phyloP scores from a whole-genome alignment of 164 flowering plant genomes.

The Piper betle region DNA sequence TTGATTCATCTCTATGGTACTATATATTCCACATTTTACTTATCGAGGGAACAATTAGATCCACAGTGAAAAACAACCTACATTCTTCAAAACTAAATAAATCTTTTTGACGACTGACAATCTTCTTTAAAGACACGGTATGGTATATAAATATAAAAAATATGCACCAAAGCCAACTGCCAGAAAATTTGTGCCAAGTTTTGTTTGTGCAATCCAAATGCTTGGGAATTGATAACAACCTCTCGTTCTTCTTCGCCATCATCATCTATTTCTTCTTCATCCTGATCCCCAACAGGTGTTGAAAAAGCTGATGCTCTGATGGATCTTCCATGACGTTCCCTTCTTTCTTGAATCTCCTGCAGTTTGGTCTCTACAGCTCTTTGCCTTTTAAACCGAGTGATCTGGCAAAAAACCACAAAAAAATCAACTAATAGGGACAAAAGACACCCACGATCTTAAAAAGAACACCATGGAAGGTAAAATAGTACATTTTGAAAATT shows the following conservation, averaged over 20 bases:
- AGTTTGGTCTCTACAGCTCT: slow-evolving; percentile 79
- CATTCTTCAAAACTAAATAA: too few relatives aligned
- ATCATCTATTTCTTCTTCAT: slow-evolving; percentile 76
- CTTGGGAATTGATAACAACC: slow-evolving; percentile 33
- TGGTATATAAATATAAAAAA: not conserved
- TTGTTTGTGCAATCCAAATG: not conserved
- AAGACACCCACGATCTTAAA: not conserved
- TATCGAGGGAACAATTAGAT: too few relatives aligned
- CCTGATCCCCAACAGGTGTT: slow-evolving; percentile 71
- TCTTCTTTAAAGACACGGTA: not conserved
- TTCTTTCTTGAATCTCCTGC: slow-evolving; percentile 73
- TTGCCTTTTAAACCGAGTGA: slow-evolving; percentile 82
- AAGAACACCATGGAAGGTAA: not conserved
- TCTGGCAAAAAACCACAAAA: slow-evolving; percentile 19
- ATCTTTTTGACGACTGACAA: not conserved
- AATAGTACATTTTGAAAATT: not conserved
- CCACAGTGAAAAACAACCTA: too few relatives aligned
- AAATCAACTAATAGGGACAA: not conserved
- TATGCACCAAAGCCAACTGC: not conserved
- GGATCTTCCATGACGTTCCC: slow-evolving; percentile 85
- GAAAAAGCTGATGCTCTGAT: slow-evolving; percentile 78
- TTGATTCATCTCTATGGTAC: too few relatives aligned
- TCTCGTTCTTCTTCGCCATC: slow-evolving; percentile 97
- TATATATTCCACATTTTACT: too few relatives aligned
- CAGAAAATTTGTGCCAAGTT: not conserved